These are phyloP conservation scores for Mycena kentingensis DNA, from an alignment of 768 basidiomycete genomes.

Conservation along the genomic window DNA sequence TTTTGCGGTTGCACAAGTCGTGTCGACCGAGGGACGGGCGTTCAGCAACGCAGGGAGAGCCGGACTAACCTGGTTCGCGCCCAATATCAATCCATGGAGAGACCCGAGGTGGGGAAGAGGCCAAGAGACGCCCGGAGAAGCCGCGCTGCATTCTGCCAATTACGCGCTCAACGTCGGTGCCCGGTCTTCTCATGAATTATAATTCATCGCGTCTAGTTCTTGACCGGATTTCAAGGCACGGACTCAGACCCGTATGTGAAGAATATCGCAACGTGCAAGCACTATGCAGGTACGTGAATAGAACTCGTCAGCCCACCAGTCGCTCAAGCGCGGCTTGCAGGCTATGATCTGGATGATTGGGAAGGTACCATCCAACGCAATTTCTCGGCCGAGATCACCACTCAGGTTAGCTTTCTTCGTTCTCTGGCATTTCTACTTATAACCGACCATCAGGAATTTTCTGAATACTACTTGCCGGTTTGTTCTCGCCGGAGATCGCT, in stretches of 20 bases:
- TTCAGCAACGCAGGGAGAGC: slow-evolving; percentile 57
- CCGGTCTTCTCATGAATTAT: no score
- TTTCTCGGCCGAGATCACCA: slow-evolving; percentile 54
- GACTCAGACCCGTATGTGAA: slow-evolving; percentile 53
- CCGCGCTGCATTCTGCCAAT: slow-evolving; percentile 52
- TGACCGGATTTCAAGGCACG: slow-evolving; percentile 43
- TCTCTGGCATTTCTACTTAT: no score
- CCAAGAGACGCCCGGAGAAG: slow-evolving; percentile 65
- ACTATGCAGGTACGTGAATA: no score
- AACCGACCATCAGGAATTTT: no score
- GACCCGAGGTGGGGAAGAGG: slow-evolving; percentile 60
- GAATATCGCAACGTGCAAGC: slow-evolving; percentile 59
- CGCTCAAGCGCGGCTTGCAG: no score
- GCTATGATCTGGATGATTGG: slow-evolving; percentile 62
- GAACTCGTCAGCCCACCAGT: no score
- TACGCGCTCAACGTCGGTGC: slow-evolving; percentile 60
- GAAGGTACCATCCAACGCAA: slow-evolving; percentile 48
- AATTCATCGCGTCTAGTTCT: no score
- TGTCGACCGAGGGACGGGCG: slow-evolving; percentile 59
- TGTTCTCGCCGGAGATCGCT: background rate
- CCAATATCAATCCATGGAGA: slow-evolving; percentile 59
- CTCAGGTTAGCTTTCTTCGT: no score
- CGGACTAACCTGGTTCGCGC: slow-evolving; percentile 59
- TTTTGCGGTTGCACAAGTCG: slow-evolving; percentile 47
- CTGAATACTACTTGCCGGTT: slow-evolving; percentile 54